Base-by-base conservation (phyloP, 2,329 filamentous ascomycete genomes). In the Gyromitra esculenta region DNA sequence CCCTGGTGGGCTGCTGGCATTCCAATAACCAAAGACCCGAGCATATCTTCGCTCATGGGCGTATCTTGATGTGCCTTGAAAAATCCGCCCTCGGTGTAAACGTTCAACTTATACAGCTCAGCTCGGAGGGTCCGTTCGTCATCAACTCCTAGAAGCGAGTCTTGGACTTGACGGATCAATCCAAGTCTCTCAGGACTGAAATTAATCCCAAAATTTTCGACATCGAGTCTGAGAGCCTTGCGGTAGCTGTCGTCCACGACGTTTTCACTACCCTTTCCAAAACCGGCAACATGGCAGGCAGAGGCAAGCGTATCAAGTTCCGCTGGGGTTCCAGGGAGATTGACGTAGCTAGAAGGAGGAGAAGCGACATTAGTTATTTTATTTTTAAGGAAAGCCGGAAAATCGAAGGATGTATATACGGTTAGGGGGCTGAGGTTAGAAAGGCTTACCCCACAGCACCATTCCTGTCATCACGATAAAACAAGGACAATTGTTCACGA, bases 41-140 rank as follows among this genome's bases (percentile, higher is more conserved):
- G 25, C 65, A 68, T 68, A 35, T 57, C 21, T 7, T 57, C 65
- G 3, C 35, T 50, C 65, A 48, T 56, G 3, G 65, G 65, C n/a
- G 65, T 68, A 15, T 68, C 65, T 11, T 41, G 35, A 48, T 68
- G 65, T 7, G 65, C 35, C 3, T 68, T 68, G 48, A 68, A 68
- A 45, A 68, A 68, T 7, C 65, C 65, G 6, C 65, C 65, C 37
- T 56, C 37, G 15, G 65, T 48, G 21, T 68, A 68, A 25, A 87
- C 85, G 78, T 89, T 89, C 18, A 89, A 81, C 76, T 89, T 89
- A 80, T 88, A 89, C 1, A 90, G 81, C 81, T 89, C 87, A 0
- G 87, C 87, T 2, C 81, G 82, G 0, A 89, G 81, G 5, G 84
- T 84, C 0, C 82, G 79, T 2, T 80, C 68, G 15, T 43, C 2